Evolutionary conservation across 495 filamentous ascomycete genomes (phyloP).

Genomic region (Aspergillus incahuasiensis): DNA sequence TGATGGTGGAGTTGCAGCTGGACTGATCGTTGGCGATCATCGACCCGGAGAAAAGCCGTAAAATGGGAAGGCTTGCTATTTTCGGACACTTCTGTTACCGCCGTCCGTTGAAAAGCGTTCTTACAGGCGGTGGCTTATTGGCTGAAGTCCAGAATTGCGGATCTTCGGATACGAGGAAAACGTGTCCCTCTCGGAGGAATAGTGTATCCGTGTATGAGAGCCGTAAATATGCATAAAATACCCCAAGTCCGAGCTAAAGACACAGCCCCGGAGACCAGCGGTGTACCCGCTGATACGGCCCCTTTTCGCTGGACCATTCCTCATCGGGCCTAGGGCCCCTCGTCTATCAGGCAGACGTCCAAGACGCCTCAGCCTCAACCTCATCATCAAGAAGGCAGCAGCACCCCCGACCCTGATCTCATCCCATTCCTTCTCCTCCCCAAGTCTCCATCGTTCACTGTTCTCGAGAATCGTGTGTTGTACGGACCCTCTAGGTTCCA

Average conservation of each 20-base stretch:
- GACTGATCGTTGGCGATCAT: background rate
- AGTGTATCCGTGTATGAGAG: background rate
- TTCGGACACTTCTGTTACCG: background rate
- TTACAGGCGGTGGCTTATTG: background rate
- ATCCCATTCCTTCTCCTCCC: slow-evolving; percentile 10
- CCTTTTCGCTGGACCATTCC: slow-evolving; percentile 6
- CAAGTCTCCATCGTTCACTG: slow-evolving; percentile 1
- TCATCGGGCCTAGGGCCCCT: slow-evolving; percentile 23
- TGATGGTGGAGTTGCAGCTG: background rate
- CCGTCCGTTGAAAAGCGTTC: background rate
- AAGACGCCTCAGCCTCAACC: slow-evolving; percentile 28
- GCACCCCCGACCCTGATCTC: slow-evolving; percentile 7
- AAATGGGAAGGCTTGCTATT: background rate
- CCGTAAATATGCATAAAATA: background rate
- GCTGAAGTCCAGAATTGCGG: background rate
- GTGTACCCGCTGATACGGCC: slow-evolving; percentile 4
- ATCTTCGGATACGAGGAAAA: slow-evolving; percentile 4
- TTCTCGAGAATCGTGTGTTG: background rate
- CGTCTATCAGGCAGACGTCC: slow-evolving; percentile 45
- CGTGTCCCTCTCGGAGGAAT: background rate
- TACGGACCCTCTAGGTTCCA: background rate
- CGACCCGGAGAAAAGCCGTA: background rate
- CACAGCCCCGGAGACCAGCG: background rate
- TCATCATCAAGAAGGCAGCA: slow-evolving; percentile 5
- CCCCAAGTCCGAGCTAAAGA: background rate